These are phyloP conservation scores for Euphorbia pulcherrima DNA, from an alignment of 345 rosid genomes.

Conservation along the genomic window DNA sequence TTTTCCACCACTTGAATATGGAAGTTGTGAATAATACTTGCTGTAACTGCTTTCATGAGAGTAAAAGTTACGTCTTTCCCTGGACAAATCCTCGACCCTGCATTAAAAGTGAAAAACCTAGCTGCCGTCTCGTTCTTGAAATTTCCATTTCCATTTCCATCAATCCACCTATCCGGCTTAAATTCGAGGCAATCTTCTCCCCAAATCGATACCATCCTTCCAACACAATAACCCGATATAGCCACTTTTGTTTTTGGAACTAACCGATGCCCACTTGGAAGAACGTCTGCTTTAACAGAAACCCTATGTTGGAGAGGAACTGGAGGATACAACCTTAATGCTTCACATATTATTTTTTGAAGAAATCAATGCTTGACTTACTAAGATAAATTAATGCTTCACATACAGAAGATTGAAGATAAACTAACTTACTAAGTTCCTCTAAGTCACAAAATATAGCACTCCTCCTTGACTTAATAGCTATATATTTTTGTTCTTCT, in stretches of 20 bases:
- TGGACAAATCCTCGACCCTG: slow-evolving; percentile 13
- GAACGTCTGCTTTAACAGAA: slow-evolving; percentile 30
- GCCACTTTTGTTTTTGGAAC: slow-evolving; percentile 23
- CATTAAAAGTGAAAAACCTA: slow-evolving; percentile 6
- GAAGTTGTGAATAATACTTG: slow-evolving; percentile 5
- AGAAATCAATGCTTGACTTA: too few species aligned
- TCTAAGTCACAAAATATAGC: too few species aligned
- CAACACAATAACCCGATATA: slow-evolving; percentile 30
- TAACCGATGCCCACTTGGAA: slow-evolving; percentile 46
- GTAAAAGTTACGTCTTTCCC: slow-evolving; percentile 9
- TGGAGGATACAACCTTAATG: slow-evolving; percentile 44
- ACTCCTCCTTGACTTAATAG: too few species aligned
- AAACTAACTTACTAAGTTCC: slow-evolving; percentile 37
- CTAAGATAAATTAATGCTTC: too few species aligned
- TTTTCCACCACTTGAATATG: neutral
- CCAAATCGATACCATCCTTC: slow-evolving; percentile 40
- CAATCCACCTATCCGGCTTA: slow-evolving; percentile 43
- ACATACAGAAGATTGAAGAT: slow-evolving; percentile 41
- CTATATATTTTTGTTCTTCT: too few species aligned
- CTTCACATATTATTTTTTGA: too few species aligned
- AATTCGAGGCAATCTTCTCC: slow-evolving; percentile 41
- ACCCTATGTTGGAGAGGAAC: slow-evolving; percentile 39
- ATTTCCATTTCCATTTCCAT: slow-evolving; percentile 30
- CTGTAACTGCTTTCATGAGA: slow-evolving; percentile 7
- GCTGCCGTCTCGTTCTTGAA: slow-evolving; percentile 6